Base-by-base conservation (phyloP, 2,329 filamentous ascomycete genomes). In the Zasmidium citrigriseum region DNA sequence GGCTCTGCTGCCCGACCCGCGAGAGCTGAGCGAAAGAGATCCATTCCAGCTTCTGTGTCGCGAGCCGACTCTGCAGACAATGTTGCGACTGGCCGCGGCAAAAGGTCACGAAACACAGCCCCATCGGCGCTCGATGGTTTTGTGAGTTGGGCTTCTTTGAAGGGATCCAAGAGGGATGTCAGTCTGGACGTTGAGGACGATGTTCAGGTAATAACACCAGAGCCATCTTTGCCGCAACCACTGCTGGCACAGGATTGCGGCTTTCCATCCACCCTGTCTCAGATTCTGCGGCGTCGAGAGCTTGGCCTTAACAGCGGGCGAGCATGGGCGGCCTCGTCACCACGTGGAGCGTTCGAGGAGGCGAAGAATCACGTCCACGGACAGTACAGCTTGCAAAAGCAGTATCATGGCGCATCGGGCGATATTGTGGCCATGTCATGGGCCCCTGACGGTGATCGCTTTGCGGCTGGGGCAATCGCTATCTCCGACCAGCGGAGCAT, bases 381-480 rank as follows among this genome's bases (percentile, higher is more conserved):
- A 22, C 72, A 76, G 1, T 65, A 86, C 16, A 77, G 74, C 3
- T 73, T 74, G 2, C 76, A 72, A 23, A 76, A 73, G 53, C 74
- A 76, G 14, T 86, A 82, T 76, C 83, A 80, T 60, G 82, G 83
- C 1, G 83, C 83, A 0, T 86, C 84, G 0, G 80, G 82, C 22
- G 85, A 87, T 67, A 78, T 87, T 1, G 76, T 82, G 29, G 77
- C 78, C 10, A 70, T 86, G 2, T 78, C 82, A 14, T 88, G 85
- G 85, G 79, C 81, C 1, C 76, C 78, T 1, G 76, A 84, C 67
- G 81, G 83, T 2, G 76, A 76, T 2, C 73, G 65, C 2, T 87
- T 87, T 64, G 83, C 81, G 24, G 83, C 80, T 10, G 85, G 84
- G 1, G 81, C 83, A 3, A 80, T 83, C 4, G 80, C 83, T 25